Base-by-base conservation (phyloP, 176 grass and related monocot genomes). In the Avena eriantha region DNA sequence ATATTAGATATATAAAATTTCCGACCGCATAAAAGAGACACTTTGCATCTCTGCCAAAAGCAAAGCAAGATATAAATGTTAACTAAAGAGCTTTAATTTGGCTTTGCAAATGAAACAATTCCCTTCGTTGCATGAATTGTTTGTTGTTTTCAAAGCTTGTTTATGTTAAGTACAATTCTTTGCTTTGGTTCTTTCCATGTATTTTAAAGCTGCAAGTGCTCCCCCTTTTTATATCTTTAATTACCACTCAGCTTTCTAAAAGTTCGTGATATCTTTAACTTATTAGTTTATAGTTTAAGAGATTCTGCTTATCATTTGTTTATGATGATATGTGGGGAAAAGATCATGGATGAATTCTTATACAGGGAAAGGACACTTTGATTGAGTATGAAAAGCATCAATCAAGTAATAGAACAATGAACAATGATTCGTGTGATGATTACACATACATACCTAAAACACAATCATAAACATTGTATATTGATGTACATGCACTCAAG, bases 251-350 rank as follows among this genome's bases (percentile, higher is more conserved):
- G 19, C 66, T 80, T 79, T 74, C 2, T 7, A 29, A 83, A 90
- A 75, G 57, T 29, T 29, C 29, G 23, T 13, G 23, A 0, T 58
- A 47, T 7, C 73, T 82, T 73, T 87, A 8, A 3, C 15, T 76
- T 68, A 78, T 2, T 29, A 29, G 29, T 78, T 60, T 85, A 70
- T 66, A 31, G 16, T 79, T 73, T n/a, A 19, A 56, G 3, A 72
- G 54, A 78, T 79, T 36, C 0, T 79, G 45, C 46, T 43, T 18
- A 83, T 65, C 45, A 86, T 70, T 83, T 86, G n/a, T 72, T 34
- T 86, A 86, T 63, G 41, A 90, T 86, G 43, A 8, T 82, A 82
- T 21, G 63, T 70, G 83, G 71, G 61, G 83, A 45, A 77, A 81
- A 12, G 78, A 55, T 59, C 41, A 7, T 43, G 14, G 69, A 23